Conservation (phyloP, 2,329 filamentous ascomycete species). For the Epichloe glyceriae region DNA sequence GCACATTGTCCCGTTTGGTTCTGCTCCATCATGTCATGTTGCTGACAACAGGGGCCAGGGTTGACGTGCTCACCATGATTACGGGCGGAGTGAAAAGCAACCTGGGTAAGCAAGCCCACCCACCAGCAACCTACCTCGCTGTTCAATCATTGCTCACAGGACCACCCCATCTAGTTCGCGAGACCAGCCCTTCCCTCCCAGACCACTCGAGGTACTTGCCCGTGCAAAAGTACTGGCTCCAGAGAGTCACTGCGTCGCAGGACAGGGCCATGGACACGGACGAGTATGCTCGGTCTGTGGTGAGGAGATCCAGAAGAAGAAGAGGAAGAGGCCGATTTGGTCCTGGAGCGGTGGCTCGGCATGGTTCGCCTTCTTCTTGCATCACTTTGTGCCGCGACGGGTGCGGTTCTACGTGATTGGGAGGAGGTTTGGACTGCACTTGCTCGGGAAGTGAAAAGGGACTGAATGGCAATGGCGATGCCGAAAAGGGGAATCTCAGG, state of each 20-base stretch:
- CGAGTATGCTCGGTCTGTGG: conserved; percentile 8
- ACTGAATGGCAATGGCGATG: too few species aligned
- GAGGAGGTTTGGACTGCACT: background rate
- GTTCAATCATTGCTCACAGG: background rate
- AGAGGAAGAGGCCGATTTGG: conserved; percentile 7
- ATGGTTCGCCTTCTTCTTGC: conserved; percentile 12
- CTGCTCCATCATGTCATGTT: too few species aligned
- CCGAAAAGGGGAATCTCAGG: background rate
- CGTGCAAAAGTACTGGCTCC: conserved; percentile 7
- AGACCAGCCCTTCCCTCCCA: conserved; percentile 6
- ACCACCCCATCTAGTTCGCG: conserved; percentile 3
- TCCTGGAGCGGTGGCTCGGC: conserved; percentile 9
- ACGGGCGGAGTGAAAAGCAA: conserved; percentile 10
- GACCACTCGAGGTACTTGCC: conserved; percentile 6
- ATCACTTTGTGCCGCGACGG: conserved; percentile 6
- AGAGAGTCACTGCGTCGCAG: conserved; percentile 4
- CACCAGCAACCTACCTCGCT: too few species aligned
- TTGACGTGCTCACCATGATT: conserved; percentile 9
- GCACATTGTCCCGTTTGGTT: too few species aligned
- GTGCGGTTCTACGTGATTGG: background rate
- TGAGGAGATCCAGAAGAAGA: conserved; percentile 6
- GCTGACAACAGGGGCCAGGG: conserved; percentile 1
- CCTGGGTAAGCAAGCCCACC: conserved; percentile 6
- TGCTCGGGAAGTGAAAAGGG: background rate
- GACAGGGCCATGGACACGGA: conserved; percentile 5